Evolutionary conservation across 2,329 filamentous ascomycete genomes (phyloP).

Genomic region (Xylaria arbuscula): DNA sequence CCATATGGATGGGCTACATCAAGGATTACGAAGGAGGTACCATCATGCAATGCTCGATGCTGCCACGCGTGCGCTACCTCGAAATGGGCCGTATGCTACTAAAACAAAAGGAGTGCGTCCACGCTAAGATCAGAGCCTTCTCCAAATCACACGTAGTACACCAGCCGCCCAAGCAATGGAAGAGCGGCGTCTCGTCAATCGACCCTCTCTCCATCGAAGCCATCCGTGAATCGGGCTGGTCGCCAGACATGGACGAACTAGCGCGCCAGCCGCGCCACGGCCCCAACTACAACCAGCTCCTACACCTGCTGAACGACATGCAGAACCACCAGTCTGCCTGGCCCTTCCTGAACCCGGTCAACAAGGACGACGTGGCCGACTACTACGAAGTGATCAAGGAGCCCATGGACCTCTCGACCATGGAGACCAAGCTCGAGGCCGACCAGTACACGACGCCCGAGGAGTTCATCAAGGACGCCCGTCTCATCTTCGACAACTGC

Average conservation of each 20-base stretch:
- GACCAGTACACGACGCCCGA: conserved; percentile 92
- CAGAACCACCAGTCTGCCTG: conserved; percentile 94
- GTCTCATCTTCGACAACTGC: conserved; percentile 93
- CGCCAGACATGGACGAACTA: conserved; percentile 96
- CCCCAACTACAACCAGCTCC: conserved; percentile 93
- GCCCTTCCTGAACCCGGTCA: conserved; percentile 95
- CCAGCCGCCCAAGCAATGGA: conserved; percentile 86
- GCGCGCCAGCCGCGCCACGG: conserved; percentile 94
- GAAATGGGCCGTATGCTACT: conserved; percentile 93
- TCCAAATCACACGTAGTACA: conserved; percentile 91
- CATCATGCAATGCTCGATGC: conserved; percentile 99
- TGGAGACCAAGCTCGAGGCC: conserved; percentile 94
- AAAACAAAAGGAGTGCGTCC: conserved; percentile 95
- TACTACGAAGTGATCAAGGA: conserved; percentile 99
- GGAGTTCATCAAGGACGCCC: conserved; percentile 90
- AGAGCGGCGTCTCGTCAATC: conserved; percentile 76
- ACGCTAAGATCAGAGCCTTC: conserved; percentile 93
- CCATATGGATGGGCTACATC: conserved; percentile 99
- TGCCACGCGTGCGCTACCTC: conserved; percentile 92
- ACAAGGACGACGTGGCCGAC: conserved; percentile 95
- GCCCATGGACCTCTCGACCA: conserved; percentile 95
- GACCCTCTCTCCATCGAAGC: conserved; percentile 88
- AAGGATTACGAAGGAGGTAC: conserved; percentile 99
- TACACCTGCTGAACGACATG: conserved; percentile 92
- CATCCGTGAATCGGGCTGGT: conserved; percentile 94